Evolutionary conservation across 192 early-diverging fungal genomes (phyloP).

Genomic region (Backusella luteola): DNA sequence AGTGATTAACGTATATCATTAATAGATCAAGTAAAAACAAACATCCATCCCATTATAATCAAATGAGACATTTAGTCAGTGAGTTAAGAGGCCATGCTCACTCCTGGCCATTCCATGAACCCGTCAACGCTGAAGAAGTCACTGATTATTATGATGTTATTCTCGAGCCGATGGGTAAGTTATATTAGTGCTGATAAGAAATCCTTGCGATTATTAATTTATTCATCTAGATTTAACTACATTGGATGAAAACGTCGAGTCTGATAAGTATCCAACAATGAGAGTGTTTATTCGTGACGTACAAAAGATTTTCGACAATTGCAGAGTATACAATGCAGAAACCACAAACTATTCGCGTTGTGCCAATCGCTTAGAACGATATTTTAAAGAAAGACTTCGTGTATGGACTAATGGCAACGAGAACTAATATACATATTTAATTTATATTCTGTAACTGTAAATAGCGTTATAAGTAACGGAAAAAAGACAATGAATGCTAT

Average conservation of each 20-base stretch:
- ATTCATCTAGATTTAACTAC: constrained; percentile 67
- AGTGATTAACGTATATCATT: not conserved
- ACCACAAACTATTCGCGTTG: constrained; percentile 80
- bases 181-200: not conserved
- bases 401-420: constrained; percentile 25
- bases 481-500: not conserved
- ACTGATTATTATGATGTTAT: constrained; percentile 96
- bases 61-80: constrained; percentile 72
- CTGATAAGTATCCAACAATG: constrained; percentile 78
- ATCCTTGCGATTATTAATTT: not conserved
- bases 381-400: constrained; percentile 71
- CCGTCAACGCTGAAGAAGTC: constrained; percentile 85
- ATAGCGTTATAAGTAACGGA: not conserved
- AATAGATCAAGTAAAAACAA: constrained; percentile 41
- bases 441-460: not conserved
- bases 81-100: constrained; percentile 75
- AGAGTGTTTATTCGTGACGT: constrained; percentile 84
- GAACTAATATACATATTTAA: not conserved
- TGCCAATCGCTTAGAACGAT: constrained; percentile 73
- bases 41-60: constrained; percentile 57
- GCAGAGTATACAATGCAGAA: constrained; percentile 88
- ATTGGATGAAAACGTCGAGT: constrained; percentile 79
- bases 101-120: constrained; percentile 93
- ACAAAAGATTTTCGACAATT: constrained; percentile 93
- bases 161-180: constrained; percentile 92